Evolutionary conservation across 345 rosid genomes (phyloP), one percentile per base, ranked within the genome.

Genomic region (Pugionium dolabratum): DNA sequence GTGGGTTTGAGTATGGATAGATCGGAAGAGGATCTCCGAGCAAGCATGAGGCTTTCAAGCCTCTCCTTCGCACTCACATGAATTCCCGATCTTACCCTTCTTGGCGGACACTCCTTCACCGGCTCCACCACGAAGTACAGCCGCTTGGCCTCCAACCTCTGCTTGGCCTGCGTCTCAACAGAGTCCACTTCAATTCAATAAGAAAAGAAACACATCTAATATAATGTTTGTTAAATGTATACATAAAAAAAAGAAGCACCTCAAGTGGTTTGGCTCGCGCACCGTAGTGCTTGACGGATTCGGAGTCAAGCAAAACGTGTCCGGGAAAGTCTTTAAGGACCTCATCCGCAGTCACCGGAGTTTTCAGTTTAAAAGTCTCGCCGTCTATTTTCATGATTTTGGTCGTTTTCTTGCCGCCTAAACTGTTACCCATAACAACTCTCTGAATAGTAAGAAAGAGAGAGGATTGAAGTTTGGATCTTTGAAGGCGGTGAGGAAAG

Each of bases 371-470:
- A 26, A 86, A 32, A n/a, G 85, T 82, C 75, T 95, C 96, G 4
- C 99, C 99, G 64, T 75, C 78, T 45, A 95, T 82, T 67, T 86
- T 95, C 99, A 95, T 95, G 10, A 95, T 56, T 67, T 95, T 95
- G 4, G 88, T 79, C 0, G 79, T 82, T 64, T 64, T 86, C 57
- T 80, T 87, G 62, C 81, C 79, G 41, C 91, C 90, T 9, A 90
- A 61, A 78, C 82, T 76, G 79, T 93, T 93, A 18, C 98, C 98
- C 98, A 93, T 93, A 36, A 36, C 6, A 2, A 4, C 40, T 36
- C 59, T 27, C 47, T 39, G 9, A 4, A 8, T 2, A 27, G 18
- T 1, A 39, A 30, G 11, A 11, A 5, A 7, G 31, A 45, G 9
- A 47, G 9, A 54, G n/a, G 18, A 18, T 18, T 18, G 18, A 18